Evolutionary conservation across 176 grass and related monocot genomes (phyloP).

Genomic region (Avena sativa): DNA sequence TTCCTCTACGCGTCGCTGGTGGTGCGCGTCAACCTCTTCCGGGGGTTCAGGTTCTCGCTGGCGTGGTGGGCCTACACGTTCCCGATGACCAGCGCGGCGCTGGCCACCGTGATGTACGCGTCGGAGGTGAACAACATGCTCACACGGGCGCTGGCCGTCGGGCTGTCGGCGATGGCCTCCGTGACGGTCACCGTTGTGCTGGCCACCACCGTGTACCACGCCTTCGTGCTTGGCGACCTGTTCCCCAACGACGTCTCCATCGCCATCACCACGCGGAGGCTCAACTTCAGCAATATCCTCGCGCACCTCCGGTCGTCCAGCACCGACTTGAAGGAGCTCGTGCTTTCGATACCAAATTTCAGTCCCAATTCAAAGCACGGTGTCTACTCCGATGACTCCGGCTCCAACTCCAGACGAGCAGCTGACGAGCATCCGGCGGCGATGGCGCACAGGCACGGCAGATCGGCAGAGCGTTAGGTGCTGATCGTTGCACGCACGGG

Average conservation of each 20-base stretch:
- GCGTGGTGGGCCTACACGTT: not conserved
- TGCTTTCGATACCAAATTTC: slow-evolving; percentile 36
- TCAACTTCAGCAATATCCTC: not conserved
- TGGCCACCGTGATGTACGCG: not conserved
- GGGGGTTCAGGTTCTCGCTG: not conserved
- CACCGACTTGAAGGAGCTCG: slow-evolving; percentile 42
- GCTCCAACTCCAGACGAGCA: not conserved
- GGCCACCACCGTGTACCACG: not conserved
- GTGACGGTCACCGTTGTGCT: not conserved
- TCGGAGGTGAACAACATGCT: not conserved
- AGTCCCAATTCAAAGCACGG: slow-evolving; percentile 8
- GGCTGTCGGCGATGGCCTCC: not conserved
- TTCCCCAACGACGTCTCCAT: not conserved
- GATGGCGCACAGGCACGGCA: not conserved
- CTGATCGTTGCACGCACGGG: no score
- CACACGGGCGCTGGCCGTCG: not conserved
- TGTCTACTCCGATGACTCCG: not conserved
- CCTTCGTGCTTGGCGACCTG: not conserved
- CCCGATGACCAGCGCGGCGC: not conserved
- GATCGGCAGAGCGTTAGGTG: not conserved
- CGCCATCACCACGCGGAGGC: not conserved
- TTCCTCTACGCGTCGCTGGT: not conserved
- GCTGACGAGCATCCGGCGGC: not conserved
- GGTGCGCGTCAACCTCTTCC: not conserved
- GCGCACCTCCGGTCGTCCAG: not conserved